Base-by-base conservation (phyloP, 2,329 filamentous ascomycete genomes). In the Coniochaeta sp. region DNA sequence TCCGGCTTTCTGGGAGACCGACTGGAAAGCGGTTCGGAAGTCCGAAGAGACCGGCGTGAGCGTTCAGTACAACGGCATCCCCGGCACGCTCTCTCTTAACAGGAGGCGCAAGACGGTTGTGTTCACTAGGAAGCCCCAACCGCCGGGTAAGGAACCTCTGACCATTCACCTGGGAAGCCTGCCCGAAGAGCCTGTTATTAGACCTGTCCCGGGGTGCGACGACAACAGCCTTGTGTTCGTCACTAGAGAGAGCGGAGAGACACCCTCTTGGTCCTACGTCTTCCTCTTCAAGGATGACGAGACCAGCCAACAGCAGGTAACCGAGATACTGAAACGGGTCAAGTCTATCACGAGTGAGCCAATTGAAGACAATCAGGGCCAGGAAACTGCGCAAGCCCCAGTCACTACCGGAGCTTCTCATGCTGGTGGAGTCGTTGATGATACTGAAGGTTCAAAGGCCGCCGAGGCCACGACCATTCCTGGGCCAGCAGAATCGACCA, bases 181-280 rank as follows among this genome's bases (percentile, higher is more conserved):
- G 12, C 58, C 63, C 9, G 58, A 60, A 17, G 63, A 64, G 0
- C 65, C 66, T 2, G 55, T 38, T 17, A 64, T 71, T 19, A 62
- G 62, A 19, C 60, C 65, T 22, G 61, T 63, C 9, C 67, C 69
- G 1, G 64, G 60, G 1, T 62, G 62, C 9, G 62, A 65, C 14
- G 65, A 65, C 40, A 66, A 65, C 19, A 66, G 65, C 6, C 19
- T 72, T 24, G 62, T 69, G 17, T 44, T 70, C 19, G 58, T 62
- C 9, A 64, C 63, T 1, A 24, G 42, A 19, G 56, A 55, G 34
- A 52, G 55, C n/a, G 61, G 60, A 22, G 56, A 28, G 26, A 12
- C 36, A 36, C 56, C 58, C 10, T 50, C 61, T 5, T 64, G 58
- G 63, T 65, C 64, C 0, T 67, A 64, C 58, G 59, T 67, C 22